phyloP scores from a whole-genome alignment of 345 rosid species.

The Anastatica hierochuntica region DNA sequence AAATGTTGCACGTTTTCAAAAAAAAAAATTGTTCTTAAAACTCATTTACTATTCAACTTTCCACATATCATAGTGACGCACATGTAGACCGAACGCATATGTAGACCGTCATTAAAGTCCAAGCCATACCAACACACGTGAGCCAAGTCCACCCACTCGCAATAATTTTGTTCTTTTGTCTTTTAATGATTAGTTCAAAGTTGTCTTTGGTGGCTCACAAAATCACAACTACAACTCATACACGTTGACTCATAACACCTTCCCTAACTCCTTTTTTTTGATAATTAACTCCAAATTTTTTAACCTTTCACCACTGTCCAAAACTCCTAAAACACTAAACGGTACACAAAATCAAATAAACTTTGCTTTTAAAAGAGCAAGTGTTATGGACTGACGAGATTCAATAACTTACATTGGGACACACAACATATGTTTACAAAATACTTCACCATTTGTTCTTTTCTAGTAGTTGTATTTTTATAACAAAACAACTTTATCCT shows the following conservation, averaged over 20 bases:
- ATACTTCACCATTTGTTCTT: not conserved
- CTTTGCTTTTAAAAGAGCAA: not conserved
- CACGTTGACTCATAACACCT: not conserved
- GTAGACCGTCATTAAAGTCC: slow-evolving; percentile 19
- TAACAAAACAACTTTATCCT: slow-evolving; percentile 3
- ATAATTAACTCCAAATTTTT: slow-evolving; percentile 17
- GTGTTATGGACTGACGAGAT: not conserved
- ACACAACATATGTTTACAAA: slow-evolving; percentile 9
- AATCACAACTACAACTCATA: slow-evolving; percentile 9
- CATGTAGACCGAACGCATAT: slow-evolving; percentile 4
- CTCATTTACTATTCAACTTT: slow-evolving; percentile 5
- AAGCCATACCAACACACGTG: slow-evolving; percentile 15
- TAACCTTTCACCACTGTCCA: slow-evolving; percentile 5
- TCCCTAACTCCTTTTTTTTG: too few species aligned
- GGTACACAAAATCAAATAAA: slow-evolving; percentile 4
- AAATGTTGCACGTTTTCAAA: slow-evolving; percentile 21
- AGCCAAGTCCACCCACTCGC: slow-evolving; percentile 17
- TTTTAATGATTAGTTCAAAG: slow-evolving; percentile 9
- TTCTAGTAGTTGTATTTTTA: not conserved
- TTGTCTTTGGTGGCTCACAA: slow-evolving; percentile 12
- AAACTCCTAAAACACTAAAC: slow-evolving; percentile 8
- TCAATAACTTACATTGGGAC: not conserved
- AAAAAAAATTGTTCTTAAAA: not conserved
- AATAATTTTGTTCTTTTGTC: slow-evolving; percentile 10
- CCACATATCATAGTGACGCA: slow-evolving; percentile 15